phyloP scores from a whole-genome alignment of 306 rosid genomes.

The Adenanthera pavonina region DNA sequence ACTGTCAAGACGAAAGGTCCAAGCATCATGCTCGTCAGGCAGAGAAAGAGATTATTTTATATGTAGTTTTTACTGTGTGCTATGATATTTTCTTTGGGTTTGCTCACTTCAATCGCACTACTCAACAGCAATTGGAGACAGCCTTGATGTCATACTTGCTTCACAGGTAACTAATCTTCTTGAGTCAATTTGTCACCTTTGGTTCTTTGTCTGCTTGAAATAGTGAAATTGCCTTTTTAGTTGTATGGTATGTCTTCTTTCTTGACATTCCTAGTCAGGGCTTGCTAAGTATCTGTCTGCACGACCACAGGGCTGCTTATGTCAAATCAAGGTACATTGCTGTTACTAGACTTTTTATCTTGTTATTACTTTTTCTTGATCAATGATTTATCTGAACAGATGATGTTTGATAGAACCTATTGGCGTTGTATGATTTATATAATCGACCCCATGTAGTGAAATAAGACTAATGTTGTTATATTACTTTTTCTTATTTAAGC shows the following conservation, averaged over 20 bases:
- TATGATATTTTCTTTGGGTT: conserved; percentile 75
- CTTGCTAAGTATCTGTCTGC: conserved; percentile 65
- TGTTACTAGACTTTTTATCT: conserved; percentile 14
- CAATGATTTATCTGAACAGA: too few species aligned
- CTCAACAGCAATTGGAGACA: conserved; percentile 60
- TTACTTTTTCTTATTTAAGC: background rate
- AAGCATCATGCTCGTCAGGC: conserved; percentile 61
- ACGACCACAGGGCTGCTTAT: conserved; percentile 71
- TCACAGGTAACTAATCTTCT: conserved; percentile 48
- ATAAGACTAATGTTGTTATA: too few species aligned
- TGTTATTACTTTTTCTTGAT: conserved; percentile 1
- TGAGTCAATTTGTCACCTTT: background rate
- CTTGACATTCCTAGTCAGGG: conserved; percentile 55
- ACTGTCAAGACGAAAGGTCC: conserved; percentile 51
- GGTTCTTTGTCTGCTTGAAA: conserved; percentile 21
- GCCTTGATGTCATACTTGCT: conserved; percentile 62
- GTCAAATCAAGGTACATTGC: conserved; percentile 58
- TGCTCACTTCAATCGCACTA: conserved; percentile 68
- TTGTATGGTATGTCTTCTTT: conserved; percentile 16
- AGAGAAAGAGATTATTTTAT: conserved; percentile 66
- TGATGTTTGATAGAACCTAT: too few species aligned
- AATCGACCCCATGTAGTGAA: too few species aligned
- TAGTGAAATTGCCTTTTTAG: conserved; percentile 3
- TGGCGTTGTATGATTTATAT: too few species aligned
- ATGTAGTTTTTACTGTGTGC: conserved; percentile 61